These are phyloP conservation scores for Kodamaea kaohsiungensis DNA, from an alignment of 805 yeast species.

Conservation along the genomic window DNA sequence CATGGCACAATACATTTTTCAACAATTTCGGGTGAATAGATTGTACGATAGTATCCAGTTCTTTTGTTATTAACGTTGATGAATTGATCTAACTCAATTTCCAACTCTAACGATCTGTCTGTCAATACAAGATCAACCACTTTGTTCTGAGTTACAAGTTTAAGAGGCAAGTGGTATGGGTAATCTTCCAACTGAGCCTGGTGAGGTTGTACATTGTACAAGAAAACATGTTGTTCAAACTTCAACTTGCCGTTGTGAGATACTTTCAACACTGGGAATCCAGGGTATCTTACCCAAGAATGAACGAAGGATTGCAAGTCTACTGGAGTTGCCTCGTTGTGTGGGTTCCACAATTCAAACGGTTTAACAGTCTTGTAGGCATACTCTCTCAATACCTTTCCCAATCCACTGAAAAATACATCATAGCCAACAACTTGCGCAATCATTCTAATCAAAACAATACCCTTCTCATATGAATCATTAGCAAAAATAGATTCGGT, in stretches of 20 bases:
- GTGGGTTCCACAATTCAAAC: conserved; percentile 51
- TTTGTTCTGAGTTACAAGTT: conserved; percentile 28
- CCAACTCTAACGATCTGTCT: conserved; percentile 35
- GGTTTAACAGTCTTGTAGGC: conserved; percentile 46
- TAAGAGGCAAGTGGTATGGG: conserved; percentile 64
- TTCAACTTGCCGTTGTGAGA: conserved; percentile 16
- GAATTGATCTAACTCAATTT: conserved; percentile 28
- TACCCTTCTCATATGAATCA: conserved; percentile 60
- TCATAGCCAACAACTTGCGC: conserved; percentile 42
- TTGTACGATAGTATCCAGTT: conserved; percentile 14
- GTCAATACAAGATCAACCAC: conserved; percentile 22
- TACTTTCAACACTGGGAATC: conserved; percentile 55
- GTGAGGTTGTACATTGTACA: conserved; percentile 24
- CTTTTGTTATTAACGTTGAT: conserved; percentile 44
- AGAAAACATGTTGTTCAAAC: conserved; percentile 40
- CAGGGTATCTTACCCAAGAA: conserved; percentile 63
- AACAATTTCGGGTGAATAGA: conserved; percentile 11
- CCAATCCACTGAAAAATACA: conserved; percentile 31
- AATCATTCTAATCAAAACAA: conserved; percentile 54
- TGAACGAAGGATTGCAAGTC: conserved; percentile 54
- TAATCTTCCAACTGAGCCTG: conserved; percentile 49
- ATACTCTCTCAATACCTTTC: conserved; percentile 35
- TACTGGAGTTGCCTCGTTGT: conserved; percentile 16
- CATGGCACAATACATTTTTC: conserved; percentile 11
- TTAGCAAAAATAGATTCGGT: conserved; percentile 51